phyloP scores from a whole-genome alignment of 805 yeast genomes.

The Kuraishia borneana region DNA sequence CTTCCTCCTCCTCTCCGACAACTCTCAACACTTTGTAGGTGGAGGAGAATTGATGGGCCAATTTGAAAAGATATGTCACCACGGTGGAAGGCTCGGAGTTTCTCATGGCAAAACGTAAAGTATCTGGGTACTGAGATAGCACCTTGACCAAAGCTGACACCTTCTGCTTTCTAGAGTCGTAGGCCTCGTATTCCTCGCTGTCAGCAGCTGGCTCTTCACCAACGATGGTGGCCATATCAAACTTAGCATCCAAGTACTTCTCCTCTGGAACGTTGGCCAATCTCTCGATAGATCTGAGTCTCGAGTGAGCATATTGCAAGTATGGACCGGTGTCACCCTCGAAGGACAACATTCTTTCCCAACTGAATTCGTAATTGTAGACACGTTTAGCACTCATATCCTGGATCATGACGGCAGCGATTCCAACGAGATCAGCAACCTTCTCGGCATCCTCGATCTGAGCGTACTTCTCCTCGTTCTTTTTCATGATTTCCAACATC shows the following conservation, averaged over 20 bases:
- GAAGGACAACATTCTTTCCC: slow-evolving; percentile 96
- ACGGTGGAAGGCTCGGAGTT: slow-evolving; percentile 88
- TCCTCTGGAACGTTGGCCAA: slow-evolving; percentile 41
- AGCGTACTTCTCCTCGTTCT: slow-evolving; percentile 81
- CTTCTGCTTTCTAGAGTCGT: slow-evolving; percentile 11
- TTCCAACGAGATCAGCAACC: slow-evolving; percentile 92
- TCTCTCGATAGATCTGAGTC: slow-evolving; percentile 90
- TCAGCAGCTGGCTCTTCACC: slow-evolving; percentile 15
- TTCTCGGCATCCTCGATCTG: slow-evolving; percentile 90
- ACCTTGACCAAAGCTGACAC: slow-evolving; percentile 54
- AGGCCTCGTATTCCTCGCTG: slow-evolving; percentile 14
- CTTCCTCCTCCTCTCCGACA: slow-evolving; percentile 81
- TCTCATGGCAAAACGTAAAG: slow-evolving; percentile 68
- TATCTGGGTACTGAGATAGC: slow-evolving; percentile 87
- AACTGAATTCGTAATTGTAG: slow-evolving; percentile 91
- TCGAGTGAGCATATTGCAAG: slow-evolving; percentile 95
- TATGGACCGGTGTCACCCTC: slow-evolving; percentile 99
- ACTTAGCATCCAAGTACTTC: slow-evolving; percentile 15
- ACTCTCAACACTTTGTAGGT: slow-evolving; percentile 96
- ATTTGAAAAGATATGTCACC: slow-evolving; percentile 85
- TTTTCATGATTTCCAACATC: slow-evolving; percentile 95
- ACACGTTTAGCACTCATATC: slow-evolving; percentile 97
- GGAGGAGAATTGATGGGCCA: slow-evolving; percentile 91
- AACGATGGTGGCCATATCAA: slow-evolving; percentile 17
- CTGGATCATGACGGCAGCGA: slow-evolving; percentile 97